Conservation (phyloP, 768 basidiomycete species). For the Lentinula raphanica region DNA sequence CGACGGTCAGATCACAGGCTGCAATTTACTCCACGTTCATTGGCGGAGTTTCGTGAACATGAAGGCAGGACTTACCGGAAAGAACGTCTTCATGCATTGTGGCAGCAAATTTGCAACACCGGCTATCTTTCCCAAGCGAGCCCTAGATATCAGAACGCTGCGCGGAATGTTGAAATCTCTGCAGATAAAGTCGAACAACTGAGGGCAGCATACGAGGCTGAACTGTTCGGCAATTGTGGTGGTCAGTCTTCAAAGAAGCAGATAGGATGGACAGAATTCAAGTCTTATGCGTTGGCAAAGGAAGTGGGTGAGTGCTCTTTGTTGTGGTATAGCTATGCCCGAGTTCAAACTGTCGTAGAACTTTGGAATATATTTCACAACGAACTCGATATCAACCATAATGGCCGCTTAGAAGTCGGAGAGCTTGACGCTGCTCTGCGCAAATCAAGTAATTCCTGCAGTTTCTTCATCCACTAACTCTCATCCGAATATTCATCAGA, state of each 20-base stretch:
- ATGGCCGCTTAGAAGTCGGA: slow-evolving; percentile 70
- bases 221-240: slow-evolving; percentile 57
- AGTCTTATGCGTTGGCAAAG: slow-evolving; percentile 71
- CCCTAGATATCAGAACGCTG: slow-evolving; percentile 11
- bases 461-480: slow-evolving; percentile 12
- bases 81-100: slow-evolving; percentile 54
- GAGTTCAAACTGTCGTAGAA: slow-evolving; percentile 45
- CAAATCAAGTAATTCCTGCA: slow-evolving; percentile 55
- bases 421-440: slow-evolving; percentile 59
- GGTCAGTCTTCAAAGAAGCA: slow-evolving; percentile 36
- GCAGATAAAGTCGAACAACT: slow-evolving; percentile 61
- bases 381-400: slow-evolving; percentile 85
- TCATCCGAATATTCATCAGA: slow-evolving; percentile 40
- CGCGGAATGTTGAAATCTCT: slow-evolving; percentile 30
- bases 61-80: slow-evolving; percentile 61
- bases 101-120: slow-evolving; percentile 48
- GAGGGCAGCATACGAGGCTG: slow-evolving; percentile 69
- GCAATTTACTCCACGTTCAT: slow-evolving; percentile 38
- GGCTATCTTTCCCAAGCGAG: slow-evolving; percentile 10
- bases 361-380: slow-evolving; percentile 90
- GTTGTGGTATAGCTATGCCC: background rate
- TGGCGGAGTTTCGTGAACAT: slow-evolving; percentile 56
- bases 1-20: slow-evolving; percentile 48
- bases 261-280: slow-evolving; percentile 70
- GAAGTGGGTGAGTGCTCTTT: slow-evolving; percentile 60